These are phyloP conservation scores for Cadophora gregata DNA, from an alignment of 2,329 filamentous ascomycete genomes.

Conservation along the genomic window DNA sequence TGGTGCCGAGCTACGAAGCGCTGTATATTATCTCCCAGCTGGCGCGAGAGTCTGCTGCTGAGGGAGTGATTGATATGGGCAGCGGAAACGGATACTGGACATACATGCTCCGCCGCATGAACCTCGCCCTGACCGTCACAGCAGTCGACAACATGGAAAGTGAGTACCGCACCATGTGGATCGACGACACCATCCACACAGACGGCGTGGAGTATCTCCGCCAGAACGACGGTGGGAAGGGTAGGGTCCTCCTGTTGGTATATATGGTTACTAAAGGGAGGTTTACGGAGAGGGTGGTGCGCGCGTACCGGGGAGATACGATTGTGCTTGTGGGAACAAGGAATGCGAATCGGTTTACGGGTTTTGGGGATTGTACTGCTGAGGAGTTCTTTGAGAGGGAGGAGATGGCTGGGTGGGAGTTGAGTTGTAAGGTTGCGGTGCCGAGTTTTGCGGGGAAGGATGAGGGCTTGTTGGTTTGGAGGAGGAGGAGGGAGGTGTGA, in stretches of 20 bases:
- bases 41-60: conserved; percentile 44
- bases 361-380: conserved; percentile 66
- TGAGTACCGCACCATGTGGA: conserved; percentile 72
- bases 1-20: conserved; percentile 70
- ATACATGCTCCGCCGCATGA: conserved; percentile 68
- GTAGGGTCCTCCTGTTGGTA: conserved; percentile 69
- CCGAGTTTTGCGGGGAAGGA: conserved; percentile 81
- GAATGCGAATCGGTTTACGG: conserved; percentile 76
- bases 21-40: conserved; percentile 65
- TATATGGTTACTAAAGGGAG: conserved; percentile 71
- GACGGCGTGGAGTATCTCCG: conserved; percentile 67
- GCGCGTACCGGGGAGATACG: conserved; percentile 65
- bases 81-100: conserved; percentile 80
- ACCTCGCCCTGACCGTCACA: conserved; percentile 57
- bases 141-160: conserved; percentile 73
- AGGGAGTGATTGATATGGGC: conserved; percentile 68
- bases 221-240: conserved; percentile 54
- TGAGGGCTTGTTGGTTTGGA: conserved; percentile 55
- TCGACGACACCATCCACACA: conserved; percentile 66
- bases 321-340: conserved; percentile 78
- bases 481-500: too few relatives aligned
- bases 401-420: conserved; percentile 63
- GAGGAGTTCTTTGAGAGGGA: conserved; percentile 69
- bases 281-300: conserved; percentile 68
- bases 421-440: conserved; percentile 67